Conservation (phyloP, 352 stramenopile genomes). For the Phytophthora citrophthora region DNA sequence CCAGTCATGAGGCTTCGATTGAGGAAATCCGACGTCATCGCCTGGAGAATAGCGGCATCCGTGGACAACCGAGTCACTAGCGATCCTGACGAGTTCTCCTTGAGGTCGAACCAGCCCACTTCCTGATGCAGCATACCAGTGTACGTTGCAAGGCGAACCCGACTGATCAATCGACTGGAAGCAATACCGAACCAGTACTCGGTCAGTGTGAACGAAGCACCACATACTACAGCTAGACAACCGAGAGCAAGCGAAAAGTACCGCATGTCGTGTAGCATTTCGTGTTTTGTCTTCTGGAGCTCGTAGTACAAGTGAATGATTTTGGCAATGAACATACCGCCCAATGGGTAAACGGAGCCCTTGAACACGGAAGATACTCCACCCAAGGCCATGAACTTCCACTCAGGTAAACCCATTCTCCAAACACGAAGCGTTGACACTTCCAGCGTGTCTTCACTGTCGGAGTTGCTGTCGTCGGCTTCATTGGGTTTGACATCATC, state of each 20-base stretch:
- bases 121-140: slow-evolving; percentile 59
- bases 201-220: slow-evolving; percentile 40
- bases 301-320: slow-evolving; percentile 63
- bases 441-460: background rate
- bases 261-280: slow-evolving; percentile 44
- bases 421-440: slow-evolving; percentile 45
- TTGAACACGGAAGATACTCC: slow-evolving; percentile 47
- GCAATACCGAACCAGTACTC: slow-evolving; percentile 66
- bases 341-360: slow-evolving; percentile 51
- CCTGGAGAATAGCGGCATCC: slow-evolving; percentile 78
- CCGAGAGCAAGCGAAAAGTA: slow-evolving; percentile 34
- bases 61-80: slow-evolving; percentile 69
- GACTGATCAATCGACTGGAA: slow-evolving; percentile 51
- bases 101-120: slow-evolving; percentile 28
- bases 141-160: slow-evolving; percentile 55
- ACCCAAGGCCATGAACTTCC: slow-evolving; percentile 54
- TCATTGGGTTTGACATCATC: background rate
- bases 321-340: slow-evolving; percentile 58
- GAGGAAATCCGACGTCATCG: slow-evolving; percentile 73
- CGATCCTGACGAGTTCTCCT: slow-evolving; percentile 33
- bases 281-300: slow-evolving; percentile 39
- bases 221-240: slow-evolving; percentile 46
- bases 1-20: slow-evolving; percentile 59
- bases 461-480: slow-evolving; percentile 1
- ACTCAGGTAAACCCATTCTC: slow-evolving; percentile 51